These are phyloP conservation scores for Xylaria sp. DNA, from an alignment of 495 filamentous ascomycete genomes.

Conservation along the genomic window DNA sequence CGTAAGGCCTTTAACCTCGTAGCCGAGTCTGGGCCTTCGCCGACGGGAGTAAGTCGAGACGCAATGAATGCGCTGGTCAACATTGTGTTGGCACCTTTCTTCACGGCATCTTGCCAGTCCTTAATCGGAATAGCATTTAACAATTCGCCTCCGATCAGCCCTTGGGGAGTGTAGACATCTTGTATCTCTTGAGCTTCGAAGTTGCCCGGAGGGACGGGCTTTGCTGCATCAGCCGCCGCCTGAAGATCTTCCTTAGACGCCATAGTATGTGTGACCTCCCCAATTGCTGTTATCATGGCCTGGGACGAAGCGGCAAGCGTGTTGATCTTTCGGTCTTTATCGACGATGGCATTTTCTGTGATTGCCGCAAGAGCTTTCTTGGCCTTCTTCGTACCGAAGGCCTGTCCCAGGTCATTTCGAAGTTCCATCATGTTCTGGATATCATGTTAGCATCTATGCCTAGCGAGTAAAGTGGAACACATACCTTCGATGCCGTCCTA, in stretches of 20 bases:
- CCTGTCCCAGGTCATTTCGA: slow-evolving; percentile 77
- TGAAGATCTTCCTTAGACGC: slow-evolving; percentile 69
- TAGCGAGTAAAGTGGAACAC: slow-evolving; percentile 26
- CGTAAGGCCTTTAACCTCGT: slow-evolving; percentile 67
- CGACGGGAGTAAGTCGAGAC: slow-evolving; percentile 63
- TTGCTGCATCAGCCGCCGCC: slow-evolving; percentile 68
- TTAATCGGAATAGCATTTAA: slow-evolving; percentile 68
- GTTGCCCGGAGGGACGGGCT: slow-evolving; percentile 82
- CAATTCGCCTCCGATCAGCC: slow-evolving; percentile 68
- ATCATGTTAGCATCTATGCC: slow-evolving; percentile 33
- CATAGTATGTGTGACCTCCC: slow-evolving; percentile 62
- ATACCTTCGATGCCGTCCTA: slow-evolving; percentile 50
- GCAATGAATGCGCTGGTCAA: slow-evolving; percentile 74
- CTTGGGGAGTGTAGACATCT: slow-evolving; percentile 80
- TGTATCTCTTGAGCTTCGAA: slow-evolving; percentile 71
- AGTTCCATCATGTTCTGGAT: slow-evolving; percentile 62
- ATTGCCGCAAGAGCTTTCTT: slow-evolving; percentile 81
- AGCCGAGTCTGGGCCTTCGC: slow-evolving; percentile 61
- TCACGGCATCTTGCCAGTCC: slow-evolving; percentile 76
- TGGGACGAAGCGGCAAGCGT: slow-evolving; percentile 63
- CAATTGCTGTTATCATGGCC: slow-evolving; percentile 68
- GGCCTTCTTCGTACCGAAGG: slow-evolving; percentile 94
- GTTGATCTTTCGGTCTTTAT: slow-evolving; percentile 50
- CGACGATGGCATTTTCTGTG: slow-evolving; percentile 77
- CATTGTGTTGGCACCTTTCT: slow-evolving; percentile 59